phyloP scores from a whole-genome alignment of 1,139 yeast species.

The Candida frijolesensis region DNA sequence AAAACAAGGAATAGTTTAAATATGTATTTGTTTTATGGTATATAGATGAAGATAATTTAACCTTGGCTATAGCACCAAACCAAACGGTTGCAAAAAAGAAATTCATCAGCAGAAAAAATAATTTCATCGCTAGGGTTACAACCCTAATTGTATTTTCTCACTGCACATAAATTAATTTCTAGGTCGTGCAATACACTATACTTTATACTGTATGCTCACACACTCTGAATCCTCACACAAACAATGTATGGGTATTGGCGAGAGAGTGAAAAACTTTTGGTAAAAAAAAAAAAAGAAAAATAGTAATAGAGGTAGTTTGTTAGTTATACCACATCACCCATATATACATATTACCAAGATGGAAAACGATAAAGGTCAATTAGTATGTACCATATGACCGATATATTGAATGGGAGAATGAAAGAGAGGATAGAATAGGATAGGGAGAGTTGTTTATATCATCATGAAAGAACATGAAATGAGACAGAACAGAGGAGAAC shows the following conservation, averaged over 20 bases:
- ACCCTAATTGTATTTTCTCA: constrained; percentile 1
- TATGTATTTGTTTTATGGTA: too few species aligned
- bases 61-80: too few species aligned
- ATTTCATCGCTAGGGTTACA: background rate
- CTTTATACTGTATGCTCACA: background rate
- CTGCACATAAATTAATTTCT: background rate
- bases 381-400: constrained; percentile 65
- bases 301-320: background rate
- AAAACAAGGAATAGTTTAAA: too few species aligned
- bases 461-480: background rate
- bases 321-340: background rate
- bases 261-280: constrained; percentile 4
- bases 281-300: constrained; percentile 5
- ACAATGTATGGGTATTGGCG: too few species aligned
- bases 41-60: too few species aligned
- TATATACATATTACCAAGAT: constrained; percentile 52
- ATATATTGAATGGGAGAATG: background rate
- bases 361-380: constrained; percentile 99
- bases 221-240: background rate
- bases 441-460: too few species aligned
- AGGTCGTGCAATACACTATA: background rate
- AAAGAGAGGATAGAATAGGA: background rate
- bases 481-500: background rate
- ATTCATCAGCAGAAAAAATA: background rate
- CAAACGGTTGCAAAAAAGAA: constrained; percentile 2